Evolutionary conservation across 805 yeast species (phyloP), one percentile per base, ranked within the genome.

Genomic region (Soucietia sequanensis): DNA sequence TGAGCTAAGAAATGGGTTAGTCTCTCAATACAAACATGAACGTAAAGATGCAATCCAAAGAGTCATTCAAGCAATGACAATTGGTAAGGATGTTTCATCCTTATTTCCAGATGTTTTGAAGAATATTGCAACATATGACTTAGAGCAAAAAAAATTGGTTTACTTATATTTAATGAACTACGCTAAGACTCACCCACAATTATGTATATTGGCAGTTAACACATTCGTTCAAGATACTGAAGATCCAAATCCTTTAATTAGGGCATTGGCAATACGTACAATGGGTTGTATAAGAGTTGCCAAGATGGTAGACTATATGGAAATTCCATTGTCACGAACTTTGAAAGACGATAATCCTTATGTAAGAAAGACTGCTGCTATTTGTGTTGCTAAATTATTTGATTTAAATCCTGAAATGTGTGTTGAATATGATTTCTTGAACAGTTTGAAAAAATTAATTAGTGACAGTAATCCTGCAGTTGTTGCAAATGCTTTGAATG

Each of bases 281-380:
- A 93, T 93, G 99, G 98, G 99, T 0, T 91, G 97, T 66, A 89
- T 93, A 33, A 71, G 98, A 29, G 98, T 93, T 13, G 95, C 86
- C 54, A 90, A 85, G 60, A 90, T 93, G 80, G 86, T 89, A 27
- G 98, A 91, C 56, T 93, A 93, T 57, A 78, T 93, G 80, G 93
- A 88, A 44, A 81, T 83, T 14, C 99, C 99, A 0, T 68, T 93
- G 44, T 80, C 81, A 43, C 75, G 85, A 49, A 90, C 98, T 1
- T 67, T 93, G 48, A 73, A 70, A 39, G 99, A 93, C 63, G 97
- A 90, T 53, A 90, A 90, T 56, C 98, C 99, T 2, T 93, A 93
- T 56, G 99, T 93, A 32, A 75, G 99, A 43, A 93, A 95, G 53
- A 93, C 99, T 1, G 99, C 99, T 0, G 97, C 95, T 4, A 83